These are phyloP conservation scores for Leishmania amazonensis DNA, from an alignment of 208 protist species.

Conservation along the genomic window DNA sequence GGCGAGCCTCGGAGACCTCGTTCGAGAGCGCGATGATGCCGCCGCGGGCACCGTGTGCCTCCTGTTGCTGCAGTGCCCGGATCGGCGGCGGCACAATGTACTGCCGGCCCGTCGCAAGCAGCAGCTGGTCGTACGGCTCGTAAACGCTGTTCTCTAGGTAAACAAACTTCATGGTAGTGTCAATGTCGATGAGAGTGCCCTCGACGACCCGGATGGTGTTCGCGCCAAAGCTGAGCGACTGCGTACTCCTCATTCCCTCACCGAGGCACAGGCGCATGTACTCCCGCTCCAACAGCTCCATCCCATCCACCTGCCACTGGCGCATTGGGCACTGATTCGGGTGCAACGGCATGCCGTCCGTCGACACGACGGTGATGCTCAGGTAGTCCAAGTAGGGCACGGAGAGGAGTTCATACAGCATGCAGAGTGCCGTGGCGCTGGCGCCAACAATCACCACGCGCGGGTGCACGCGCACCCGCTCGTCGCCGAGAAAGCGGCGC, in stretches of 20 bases:
- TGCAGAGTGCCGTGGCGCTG: conserved; percentile 72
- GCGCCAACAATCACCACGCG: conserved; percentile 89
- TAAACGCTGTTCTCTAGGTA: conserved; percentile 82
- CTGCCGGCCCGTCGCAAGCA: conserved; percentile 87
- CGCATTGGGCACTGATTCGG: conserved; percentile 54
- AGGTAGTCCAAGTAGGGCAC: conserved; percentile 85
- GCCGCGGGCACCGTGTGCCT: conserved; percentile 40
- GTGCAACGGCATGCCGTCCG: conserved; percentile 80
- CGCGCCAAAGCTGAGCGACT: conserved; percentile 19
- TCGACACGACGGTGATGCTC: conserved; percentile 89
- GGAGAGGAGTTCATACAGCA: conserved; percentile 76
- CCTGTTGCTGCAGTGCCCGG: conserved; percentile 62
- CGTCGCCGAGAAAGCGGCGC: conserved; percentile 73
- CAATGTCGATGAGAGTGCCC: conserved; percentile 85
- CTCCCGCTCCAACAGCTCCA: conserved; percentile 86
- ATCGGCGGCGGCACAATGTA: conserved; percentile 78
- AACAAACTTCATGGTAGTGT: conserved; percentile 81
- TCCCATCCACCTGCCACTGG: conserved; percentile 67
- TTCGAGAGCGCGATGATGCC: conserved; percentile 69
- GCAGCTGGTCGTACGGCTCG: conserved; percentile 91
- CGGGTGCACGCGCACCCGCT: conserved; percentile 74
- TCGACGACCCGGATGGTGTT: conserved; percentile 67
- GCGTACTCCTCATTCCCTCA: conserved; percentile 14
- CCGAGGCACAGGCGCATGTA: conserved; percentile 58
- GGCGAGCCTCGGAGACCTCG: conserved; percentile 52